Conservation (phyloP, 1,284 basidiomycete genomes). For the Peniophora sp. region DNA sequence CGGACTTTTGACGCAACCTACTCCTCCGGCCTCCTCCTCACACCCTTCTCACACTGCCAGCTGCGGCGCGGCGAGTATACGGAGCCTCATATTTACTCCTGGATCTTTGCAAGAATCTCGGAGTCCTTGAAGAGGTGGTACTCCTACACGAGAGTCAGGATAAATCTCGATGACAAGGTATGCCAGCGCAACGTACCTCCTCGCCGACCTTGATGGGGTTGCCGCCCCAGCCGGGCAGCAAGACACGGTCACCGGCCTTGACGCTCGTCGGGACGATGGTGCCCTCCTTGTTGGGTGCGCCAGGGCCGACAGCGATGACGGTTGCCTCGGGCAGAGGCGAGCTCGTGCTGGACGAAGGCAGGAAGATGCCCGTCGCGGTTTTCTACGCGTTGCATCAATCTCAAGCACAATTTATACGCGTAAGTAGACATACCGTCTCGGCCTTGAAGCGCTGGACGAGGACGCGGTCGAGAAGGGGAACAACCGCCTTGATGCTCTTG, state of each 20-base stretch:
- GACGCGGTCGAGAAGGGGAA: slow-evolving; percentile 93
- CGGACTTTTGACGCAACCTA: too few relatives aligned
- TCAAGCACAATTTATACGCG: background rate
- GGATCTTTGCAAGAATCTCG: slow-evolving; percentile 95
- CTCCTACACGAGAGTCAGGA: slow-evolving; percentile 48
- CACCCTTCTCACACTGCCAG: too few relatives aligned
- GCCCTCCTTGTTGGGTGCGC: slow-evolving; percentile 84
- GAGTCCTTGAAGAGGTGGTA: slow-evolving; percentile 93
- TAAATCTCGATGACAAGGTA: background rate
- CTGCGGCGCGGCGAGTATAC: background rate
- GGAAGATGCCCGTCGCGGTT: slow-evolving; percentile 91
- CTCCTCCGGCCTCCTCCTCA: too few relatives aligned
- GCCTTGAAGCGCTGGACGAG: slow-evolving; percentile 97
- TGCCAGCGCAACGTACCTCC: slow-evolving; percentile 57
- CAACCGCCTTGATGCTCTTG: slow-evolving; percentile 88
- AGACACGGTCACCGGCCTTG: slow-evolving; percentile 85
- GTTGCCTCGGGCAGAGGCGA: slow-evolving; percentile 91
- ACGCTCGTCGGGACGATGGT: slow-evolving; percentile 72
- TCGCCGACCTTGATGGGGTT: slow-evolving; percentile 95
- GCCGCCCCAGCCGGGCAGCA: slow-evolving; percentile 95
- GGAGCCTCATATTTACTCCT: slow-evolving; percentile 53
- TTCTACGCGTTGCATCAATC: slow-evolving; percentile 44
- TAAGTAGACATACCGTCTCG: slow-evolving; percentile 57
- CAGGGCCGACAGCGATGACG: slow-evolving; percentile 93
- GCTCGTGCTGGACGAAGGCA: slow-evolving; percentile 81